These are phyloP conservation scores for Quercus parvula DNA, from an alignment of 306 rosid species.

Conservation along the genomic window DNA sequence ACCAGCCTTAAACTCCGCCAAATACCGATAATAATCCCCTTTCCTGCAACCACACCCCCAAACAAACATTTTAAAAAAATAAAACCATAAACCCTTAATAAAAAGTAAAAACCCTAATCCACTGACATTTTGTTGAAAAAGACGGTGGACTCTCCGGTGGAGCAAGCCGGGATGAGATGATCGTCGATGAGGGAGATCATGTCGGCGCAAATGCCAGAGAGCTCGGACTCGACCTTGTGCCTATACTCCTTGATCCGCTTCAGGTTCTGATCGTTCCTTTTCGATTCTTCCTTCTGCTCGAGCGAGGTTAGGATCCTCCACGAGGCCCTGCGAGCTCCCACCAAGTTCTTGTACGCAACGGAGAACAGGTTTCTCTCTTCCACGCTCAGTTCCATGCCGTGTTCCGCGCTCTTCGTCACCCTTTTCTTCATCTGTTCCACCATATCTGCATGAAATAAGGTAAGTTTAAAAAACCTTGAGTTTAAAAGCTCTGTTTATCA, in stretches of 20 bases:
- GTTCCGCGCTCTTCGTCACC: slow-evolving; percentile 43
- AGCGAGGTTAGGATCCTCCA: slow-evolving; percentile 65
- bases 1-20: slow-evolving; percentile 46
- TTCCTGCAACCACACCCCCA: slow-evolving; percentile 35
- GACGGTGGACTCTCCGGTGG: slow-evolving; percentile 42
- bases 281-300: slow-evolving; percentile 54
- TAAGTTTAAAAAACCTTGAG: no score
- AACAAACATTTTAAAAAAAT: neutral
- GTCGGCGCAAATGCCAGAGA: slow-evolving; percentile 43
- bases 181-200: slow-evolving; percentile 54
- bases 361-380: slow-evolving; percentile 62
- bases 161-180: slow-evolving; percentile 44
- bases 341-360: slow-evolving; percentile 52
- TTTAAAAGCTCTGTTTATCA: no score
- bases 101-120: neutral
- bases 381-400: slow-evolving; percentile 52
- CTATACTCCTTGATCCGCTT: slow-evolving; percentile 47
- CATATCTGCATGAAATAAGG: slow-evolving; percentile 35
- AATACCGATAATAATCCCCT: slow-evolving; percentile 57
- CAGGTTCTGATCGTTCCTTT: slow-evolving; percentile 45
- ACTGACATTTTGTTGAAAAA: slow-evolving; percentile 57
- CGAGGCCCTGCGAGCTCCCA: slow-evolving; percentile 60
- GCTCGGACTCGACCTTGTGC: slow-evolving; percentile 54
- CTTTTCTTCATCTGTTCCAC: slow-evolving; percentile 59
- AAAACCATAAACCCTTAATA: neutral